Base-by-base conservation (phyloP, 805 yeast genomes). In the Yarrowia sp. region DNA sequence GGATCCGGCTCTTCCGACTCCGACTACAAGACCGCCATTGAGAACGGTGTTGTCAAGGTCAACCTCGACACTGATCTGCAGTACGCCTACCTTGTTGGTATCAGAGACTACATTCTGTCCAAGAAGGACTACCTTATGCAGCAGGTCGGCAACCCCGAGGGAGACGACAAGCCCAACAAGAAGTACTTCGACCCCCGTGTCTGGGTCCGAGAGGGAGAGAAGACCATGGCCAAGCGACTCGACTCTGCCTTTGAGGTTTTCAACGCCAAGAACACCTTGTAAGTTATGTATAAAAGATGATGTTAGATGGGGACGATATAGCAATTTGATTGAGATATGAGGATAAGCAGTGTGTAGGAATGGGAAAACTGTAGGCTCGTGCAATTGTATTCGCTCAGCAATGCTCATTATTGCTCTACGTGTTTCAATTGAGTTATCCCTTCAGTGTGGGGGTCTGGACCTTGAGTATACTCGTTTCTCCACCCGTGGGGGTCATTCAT, bases 151-250 rank as follows among this genome's bases (percentile, higher is more conserved):
- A 95, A 95, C 96, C 99, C 99, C 84, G 97, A 94, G 26, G 99
- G 98, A 82, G 94, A 85, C 69, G 98, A 95, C 84, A 91, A 92
- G 87, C 99, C 99, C 85, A 95, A 95, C 94, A 95, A 95, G 93
- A 95, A 95, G 86, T 92, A 84, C 92, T 95, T 92, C 81, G 99
- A 95, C 85, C 99, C 99, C 85, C 94, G 99, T 89, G 98, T 93
- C 83, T 95, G 99, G 99, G 98, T 95, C 75, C 93, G 98, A 88
- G 98, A 94, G 85, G 98, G 99, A 87, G 99, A 95, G 87, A 92
- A 92, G 92, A 92, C 98, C 79, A 94, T 95, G 98, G 75, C 88
- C 74, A 83, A 81, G 75, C 91, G 98, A 89, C 85, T 95, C 78
- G 75, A 90, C 72, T 89, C 87, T 81, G 96, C 97, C 77, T 85